Evolutionary conservation across 768 basidiomycete genomes (phyloP).

Genomic region (Phylloporus sp.): DNA sequence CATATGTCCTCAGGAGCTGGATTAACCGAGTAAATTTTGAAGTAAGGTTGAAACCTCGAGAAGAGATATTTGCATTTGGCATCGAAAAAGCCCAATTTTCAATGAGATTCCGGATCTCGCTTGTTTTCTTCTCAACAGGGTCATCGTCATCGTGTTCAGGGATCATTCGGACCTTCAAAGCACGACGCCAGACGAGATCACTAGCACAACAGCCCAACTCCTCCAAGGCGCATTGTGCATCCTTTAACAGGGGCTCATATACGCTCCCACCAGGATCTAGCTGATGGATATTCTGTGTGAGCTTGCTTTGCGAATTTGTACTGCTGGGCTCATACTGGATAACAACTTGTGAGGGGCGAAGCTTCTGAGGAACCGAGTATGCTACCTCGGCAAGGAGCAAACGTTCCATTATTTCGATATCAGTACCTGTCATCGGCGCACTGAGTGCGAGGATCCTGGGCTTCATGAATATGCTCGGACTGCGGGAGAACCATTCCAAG

Average conservation of each 20-base stretch:
- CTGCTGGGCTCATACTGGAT: constrained; percentile 47
- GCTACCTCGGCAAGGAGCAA: constrained; percentile 38
- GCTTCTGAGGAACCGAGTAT: constrained; percentile 34
- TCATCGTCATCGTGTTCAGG: constrained; percentile 37
- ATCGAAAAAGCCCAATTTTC: constrained; percentile 61
- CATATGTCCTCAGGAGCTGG: constrained; percentile 54
- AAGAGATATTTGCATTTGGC: constrained; percentile 57
- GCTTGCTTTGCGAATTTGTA: constrained; percentile 34
- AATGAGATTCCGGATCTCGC: constrained; percentile 37
- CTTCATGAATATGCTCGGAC: constrained; percentile 31
- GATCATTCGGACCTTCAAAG: constrained; percentile 33
- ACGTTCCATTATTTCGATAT: constrained; percentile 38
- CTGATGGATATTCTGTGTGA: constrained; percentile 46
- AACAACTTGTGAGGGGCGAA: constrained; percentile 48
- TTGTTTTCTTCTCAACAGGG: constrained; percentile 19
- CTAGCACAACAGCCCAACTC: constrained; percentile 68
- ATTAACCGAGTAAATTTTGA: constrained; percentile 62
- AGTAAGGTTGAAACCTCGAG: constrained; percentile 61
- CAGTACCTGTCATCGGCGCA: constrained; percentile 21
- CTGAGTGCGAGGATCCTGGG: constrained; percentile 46
- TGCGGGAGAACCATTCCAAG: constrained; percentile 44
- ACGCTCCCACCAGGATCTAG: constrained; percentile 39
- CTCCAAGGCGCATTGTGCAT: constrained; percentile 42
- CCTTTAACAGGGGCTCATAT: constrained; percentile 41
- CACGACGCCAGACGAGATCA: constrained; percentile 66